These are phyloP conservation scores for Nicotiana tomentosiformis DNA, from an alignment of 257 asterid species.

Conservation along the genomic window DNA sequence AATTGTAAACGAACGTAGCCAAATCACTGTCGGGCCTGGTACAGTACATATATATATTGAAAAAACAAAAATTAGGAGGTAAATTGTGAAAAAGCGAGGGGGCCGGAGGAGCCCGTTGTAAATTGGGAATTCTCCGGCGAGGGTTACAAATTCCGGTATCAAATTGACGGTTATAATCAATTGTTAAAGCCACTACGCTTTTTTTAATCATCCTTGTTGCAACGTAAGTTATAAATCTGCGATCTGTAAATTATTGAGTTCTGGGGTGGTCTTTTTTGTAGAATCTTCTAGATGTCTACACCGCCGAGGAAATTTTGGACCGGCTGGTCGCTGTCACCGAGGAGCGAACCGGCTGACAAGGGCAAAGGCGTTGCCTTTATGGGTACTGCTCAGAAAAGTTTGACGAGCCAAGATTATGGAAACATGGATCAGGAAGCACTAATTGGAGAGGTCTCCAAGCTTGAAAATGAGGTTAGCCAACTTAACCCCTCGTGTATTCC, in stretches of 20 bases:
- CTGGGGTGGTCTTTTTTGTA: not conserved
- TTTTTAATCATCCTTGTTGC: conserved; percentile 26
- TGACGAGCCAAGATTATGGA: conserved; percentile 29
- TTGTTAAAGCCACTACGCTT: no score
- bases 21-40: conserved; percentile 21
- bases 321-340: conserved; percentile 53
- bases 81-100: conserved; percentile 2
- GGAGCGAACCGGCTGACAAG: conserved; percentile 47
- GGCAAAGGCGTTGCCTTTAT: conserved; percentile 40
- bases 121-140: not conserved
- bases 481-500: not conserved
- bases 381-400: conserved; percentile 4
- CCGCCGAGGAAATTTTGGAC: conserved; percentile 62
- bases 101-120: conserved; percentile 5
- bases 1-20: not conserved
- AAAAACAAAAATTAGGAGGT: not conserved
- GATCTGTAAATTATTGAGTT: not conserved
- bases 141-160: conserved; percentile 1
- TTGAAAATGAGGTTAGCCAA: conserved; percentile 66
- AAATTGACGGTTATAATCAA: not conserved
- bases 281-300: conserved; percentile 47
- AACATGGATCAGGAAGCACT: conserved; percentile 48
- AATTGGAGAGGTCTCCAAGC: conserved; percentile 43
- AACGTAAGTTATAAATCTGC: conserved; percentile 52
- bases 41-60: not conserved